phyloP scores from a whole-genome alignment of 768 basidiomycete genomes.

The Hirschioporus abietinus region DNA sequence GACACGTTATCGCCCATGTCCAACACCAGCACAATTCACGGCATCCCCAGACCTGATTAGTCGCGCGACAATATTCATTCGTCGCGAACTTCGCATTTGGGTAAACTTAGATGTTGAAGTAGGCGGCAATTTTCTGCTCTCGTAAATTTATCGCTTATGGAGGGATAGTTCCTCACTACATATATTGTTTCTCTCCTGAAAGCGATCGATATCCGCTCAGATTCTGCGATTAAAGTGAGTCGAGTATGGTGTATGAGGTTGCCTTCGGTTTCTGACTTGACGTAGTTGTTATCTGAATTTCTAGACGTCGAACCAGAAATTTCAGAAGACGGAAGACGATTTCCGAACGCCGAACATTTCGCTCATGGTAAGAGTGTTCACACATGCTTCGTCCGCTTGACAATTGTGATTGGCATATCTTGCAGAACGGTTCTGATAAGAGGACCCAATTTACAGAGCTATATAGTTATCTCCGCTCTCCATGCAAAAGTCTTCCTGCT shows the following conservation, averaged over 20 bases:
- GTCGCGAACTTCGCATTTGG: constrained; percentile 88
- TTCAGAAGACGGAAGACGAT: constrained; percentile 43
- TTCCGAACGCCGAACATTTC: constrained; percentile 85
- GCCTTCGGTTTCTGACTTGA: not conserved
- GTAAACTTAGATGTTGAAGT: constrained; percentile 86
- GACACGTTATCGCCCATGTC: constrained; percentile 86
- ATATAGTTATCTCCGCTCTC: constrained; percentile 84
- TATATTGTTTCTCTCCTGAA: constrained; percentile 90
- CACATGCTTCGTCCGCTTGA: constrained; percentile 4
- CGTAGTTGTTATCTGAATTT: constrained; percentile 68
- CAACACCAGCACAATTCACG: constrained; percentile 80
- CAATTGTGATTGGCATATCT: constrained; percentile 2
- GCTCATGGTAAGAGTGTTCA: constrained; percentile 66
- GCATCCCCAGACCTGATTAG: constrained; percentile 69
- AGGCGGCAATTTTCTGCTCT: not conserved
- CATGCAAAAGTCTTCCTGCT: constrained; percentile 74
- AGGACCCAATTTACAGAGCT: constrained; percentile 51
- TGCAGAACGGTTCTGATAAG: constrained; percentile 3
- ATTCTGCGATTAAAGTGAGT: constrained; percentile 63
- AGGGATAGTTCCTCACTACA: constrained; percentile 75
- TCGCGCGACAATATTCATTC: constrained; percentile 73
- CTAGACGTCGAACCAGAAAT: constrained; percentile 71
- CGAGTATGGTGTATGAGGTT: not conserved
- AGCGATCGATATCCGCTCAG: constrained; percentile 86
- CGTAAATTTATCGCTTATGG: constrained; percentile 13